A percentile compares a stretch with the other conserved stretches of the same genome.
Evolutionary conservation across 1,284 basidiomycete genomes (phyloP).

Genomic region (Cutaneotrichosporon mucoides): DNA sequence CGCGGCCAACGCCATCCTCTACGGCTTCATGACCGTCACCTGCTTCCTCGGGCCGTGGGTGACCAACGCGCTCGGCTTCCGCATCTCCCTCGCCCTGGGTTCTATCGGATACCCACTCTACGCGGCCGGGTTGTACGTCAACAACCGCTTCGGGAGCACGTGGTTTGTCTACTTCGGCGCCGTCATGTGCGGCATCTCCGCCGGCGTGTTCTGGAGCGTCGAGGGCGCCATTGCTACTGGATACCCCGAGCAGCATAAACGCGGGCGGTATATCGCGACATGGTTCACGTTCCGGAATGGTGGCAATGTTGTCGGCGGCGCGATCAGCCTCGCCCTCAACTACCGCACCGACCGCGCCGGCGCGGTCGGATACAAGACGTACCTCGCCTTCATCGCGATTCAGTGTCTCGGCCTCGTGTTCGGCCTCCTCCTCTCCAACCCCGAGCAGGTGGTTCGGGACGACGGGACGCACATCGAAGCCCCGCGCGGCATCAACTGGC

Average conservation of each 20-base stretch:
- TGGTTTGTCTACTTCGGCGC: constrained; percentile 35
- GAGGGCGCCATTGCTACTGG: constrained; percentile 10
- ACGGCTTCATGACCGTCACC: constrained; percentile 19
- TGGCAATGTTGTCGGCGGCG: constrained; percentile 33
- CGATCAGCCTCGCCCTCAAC: constrained; percentile 24
- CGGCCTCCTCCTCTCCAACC: constrained; percentile 22
- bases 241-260: constrained; percentile 12
- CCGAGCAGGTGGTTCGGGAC: constrained; percentile 24
- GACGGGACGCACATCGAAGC: constrained; percentile 29
- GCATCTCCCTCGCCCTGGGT: constrained; percentile 38
- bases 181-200: constrained; percentile 32
- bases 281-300: constrained; percentile 33
- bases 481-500: constrained; percentile 16
- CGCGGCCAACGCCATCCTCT: constrained; percentile 34
- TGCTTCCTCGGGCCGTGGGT: constrained; percentile 11
- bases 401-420: constrained; percentile 25
- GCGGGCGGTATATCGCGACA: constrained; percentile 26
- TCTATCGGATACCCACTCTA: constrained; percentile 34
- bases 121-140: constrained; percentile 38
- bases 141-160: constrained; percentile 23
- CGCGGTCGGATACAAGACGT: constrained; percentile 26
- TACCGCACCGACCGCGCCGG: constrained; percentile 18
- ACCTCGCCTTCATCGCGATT: constrained; percentile 35
- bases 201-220: constrained; percentile 37
- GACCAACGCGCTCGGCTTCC: constrained; percentile 23